Conservation (phyloP, 495 filamentous ascomycete species). For the Cercophora newfieldiana region DNA sequence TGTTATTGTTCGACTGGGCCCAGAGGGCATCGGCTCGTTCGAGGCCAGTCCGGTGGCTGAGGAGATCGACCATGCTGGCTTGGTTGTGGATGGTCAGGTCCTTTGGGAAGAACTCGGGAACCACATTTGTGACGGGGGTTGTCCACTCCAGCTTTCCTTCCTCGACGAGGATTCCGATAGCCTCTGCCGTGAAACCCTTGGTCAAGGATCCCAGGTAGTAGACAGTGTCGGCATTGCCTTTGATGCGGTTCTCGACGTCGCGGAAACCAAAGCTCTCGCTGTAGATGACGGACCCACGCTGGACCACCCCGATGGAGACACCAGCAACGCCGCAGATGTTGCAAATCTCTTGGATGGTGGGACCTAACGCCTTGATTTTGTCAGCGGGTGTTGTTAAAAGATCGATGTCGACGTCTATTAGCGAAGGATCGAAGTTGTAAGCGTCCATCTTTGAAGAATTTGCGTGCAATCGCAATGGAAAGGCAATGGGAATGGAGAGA, state of each 20-base stretch:
- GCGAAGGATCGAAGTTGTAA: too few relatives aligned
- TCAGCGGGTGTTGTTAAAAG: too few relatives aligned
- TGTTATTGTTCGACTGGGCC: slow-evolving; percentile 6
- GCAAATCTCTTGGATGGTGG: slow-evolving; percentile 4
- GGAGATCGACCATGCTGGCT: slow-evolving; percentile 9
- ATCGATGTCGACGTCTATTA: too few relatives aligned
- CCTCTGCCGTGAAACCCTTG: slow-evolving; percentile 7
- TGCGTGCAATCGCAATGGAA: too few relatives aligned
- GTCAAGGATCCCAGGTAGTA: slow-evolving; percentile 19
- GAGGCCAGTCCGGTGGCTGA: slow-evolving; percentile 18
- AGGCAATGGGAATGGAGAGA: too few relatives aligned
- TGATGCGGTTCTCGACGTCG: slow-evolving; percentile 1
- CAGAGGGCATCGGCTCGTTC: not conserved
- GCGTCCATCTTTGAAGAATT: too few relatives aligned
- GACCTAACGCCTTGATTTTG: not conserved
- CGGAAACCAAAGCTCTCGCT: slow-evolving; percentile 6
- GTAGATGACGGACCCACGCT: slow-evolving; percentile 4
- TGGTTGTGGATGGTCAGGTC: not conserved
- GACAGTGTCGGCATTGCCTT: slow-evolving; percentile 10
- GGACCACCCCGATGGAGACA: slow-evolving; percentile 1
- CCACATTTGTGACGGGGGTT: slow-evolving; percentile 11
- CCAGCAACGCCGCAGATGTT: slow-evolving; percentile 3
- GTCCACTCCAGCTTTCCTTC: slow-evolving; percentile 3
- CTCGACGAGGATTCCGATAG: not conserved
- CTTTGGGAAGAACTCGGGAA: slow-evolving; percentile 10